Percentiles rank a stretch among this genome's conserved stretches.
phyloP scores from a whole-genome alignment of 1,284 basidiomycete genomes.

The Marasmius oreades region DNA sequence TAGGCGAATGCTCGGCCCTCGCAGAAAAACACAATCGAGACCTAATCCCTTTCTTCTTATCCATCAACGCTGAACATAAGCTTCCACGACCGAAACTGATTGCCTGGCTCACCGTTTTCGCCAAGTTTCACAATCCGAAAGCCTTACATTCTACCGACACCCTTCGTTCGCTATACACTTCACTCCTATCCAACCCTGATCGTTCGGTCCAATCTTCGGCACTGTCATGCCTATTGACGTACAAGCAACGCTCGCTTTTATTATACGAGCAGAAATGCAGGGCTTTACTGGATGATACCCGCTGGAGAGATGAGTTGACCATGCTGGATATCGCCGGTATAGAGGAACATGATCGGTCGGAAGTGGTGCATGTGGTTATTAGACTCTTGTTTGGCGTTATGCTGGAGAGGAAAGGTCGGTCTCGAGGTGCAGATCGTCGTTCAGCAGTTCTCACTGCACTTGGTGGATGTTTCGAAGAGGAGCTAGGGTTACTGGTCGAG shows the following conservation, averaged over 20 bases:
- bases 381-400: slow-evolving; percentile 88
- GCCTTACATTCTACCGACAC: slow-evolving; percentile 71
- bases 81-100: slow-evolving; percentile 57
- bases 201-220: slow-evolving; percentile 74
- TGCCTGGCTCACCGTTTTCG: slow-evolving; percentile 83
- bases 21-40: slow-evolving; percentile 85
- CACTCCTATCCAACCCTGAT: slow-evolving; percentile 87
- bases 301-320: slow-evolving; percentile 87
- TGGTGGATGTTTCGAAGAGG: slow-evolving; percentile 67
- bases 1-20: slow-evolving; percentile 64
- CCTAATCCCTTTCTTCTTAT: slow-evolving; percentile 77
- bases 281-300: slow-evolving; percentile 78
- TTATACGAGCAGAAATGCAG: slow-evolving; percentile 69
- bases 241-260: slow-evolving; percentile 70
- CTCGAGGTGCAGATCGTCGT: slow-evolving; percentile 71
- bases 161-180: slow-evolving; percentile 67
- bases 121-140: slow-evolving; percentile 90
- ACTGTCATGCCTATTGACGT: slow-evolving; percentile 80
- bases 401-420: slow-evolving; percentile 76
- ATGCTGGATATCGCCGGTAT: slow-evolving; percentile 68
- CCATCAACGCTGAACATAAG: slow-evolving; percentile 41
- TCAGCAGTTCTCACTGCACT: slow-evolving; percentile 77
- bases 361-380: slow-evolving; percentile 74
- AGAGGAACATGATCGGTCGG: slow-evolving; percentile 58
- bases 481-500: slow-evolving; percentile 79